A percentile compares a stretch with the other conserved stretches of the same genome.
Conservation (phyloP, 768 basidiomycete species). For the Boletus sensibilis region DNA sequence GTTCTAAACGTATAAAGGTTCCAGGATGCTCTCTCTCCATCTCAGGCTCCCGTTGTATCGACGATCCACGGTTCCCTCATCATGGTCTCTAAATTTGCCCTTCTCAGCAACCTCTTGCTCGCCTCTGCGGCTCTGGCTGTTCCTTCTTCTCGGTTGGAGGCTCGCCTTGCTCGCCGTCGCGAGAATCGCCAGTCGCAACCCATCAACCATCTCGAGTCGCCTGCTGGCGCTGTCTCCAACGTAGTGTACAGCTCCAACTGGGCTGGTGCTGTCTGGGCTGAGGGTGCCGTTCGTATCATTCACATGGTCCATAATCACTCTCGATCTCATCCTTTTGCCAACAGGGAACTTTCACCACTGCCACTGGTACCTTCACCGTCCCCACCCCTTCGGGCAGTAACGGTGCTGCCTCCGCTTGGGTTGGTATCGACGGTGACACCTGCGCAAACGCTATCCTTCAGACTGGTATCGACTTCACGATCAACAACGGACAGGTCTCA, state of each 20-base stretch:
- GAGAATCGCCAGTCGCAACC: slow-evolving; percentile 12
- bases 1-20: slow-evolving; percentile 13
- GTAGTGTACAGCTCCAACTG: slow-evolving; percentile 19
- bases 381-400: slow-evolving; percentile 11
- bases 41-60: neutral
- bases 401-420: slow-evolving; percentile 21
- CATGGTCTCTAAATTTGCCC: slow-evolving; percentile 20
- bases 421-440: slow-evolving; percentile 25
- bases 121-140: slow-evolving; percentile 15
- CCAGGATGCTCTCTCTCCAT: neutral
- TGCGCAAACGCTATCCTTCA: slow-evolving; percentile 18
- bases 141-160: slow-evolving; percentile 14
- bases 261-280: slow-evolving; percentile 17
- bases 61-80: neutral
- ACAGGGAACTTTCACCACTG: slow-evolving; percentile 22
- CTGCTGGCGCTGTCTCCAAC: neutral
- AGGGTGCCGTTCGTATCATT: slow-evolving; percentile 8
- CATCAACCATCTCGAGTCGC: neutral
- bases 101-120: slow-evolving; percentile 19
- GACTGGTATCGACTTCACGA: slow-evolving; percentile 16
- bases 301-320: neutral
- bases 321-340: neutral
- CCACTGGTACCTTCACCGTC: slow-evolving; percentile 21
- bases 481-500: neutral
- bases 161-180: slow-evolving; percentile 17